A percentile compares a stretch with the other conserved stretches of the same genome.
These are phyloP conservation scores for Geotrichum klebahnii DNA, from an alignment of 1,139 yeast genomes.

Conservation along the genomic window DNA sequence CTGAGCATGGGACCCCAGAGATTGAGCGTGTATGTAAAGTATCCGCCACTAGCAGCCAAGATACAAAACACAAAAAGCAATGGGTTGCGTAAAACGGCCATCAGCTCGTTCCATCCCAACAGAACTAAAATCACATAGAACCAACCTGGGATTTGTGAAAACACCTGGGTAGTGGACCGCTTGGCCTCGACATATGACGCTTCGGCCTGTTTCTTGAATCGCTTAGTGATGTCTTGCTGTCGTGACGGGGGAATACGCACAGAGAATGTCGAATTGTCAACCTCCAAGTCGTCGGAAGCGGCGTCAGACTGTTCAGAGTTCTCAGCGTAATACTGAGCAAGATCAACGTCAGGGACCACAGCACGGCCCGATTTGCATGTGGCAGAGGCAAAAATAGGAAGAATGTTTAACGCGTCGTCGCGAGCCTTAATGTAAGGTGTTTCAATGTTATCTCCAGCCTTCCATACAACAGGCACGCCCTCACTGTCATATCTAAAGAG, in stretches of 20 bases:
- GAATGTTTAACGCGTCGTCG: conserved; percentile 50
- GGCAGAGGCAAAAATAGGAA: conserved; percentile 62
- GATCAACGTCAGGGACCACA: conserved; percentile 54
- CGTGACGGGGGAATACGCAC: conserved; percentile 58
- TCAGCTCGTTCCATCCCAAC: conserved; percentile 93
- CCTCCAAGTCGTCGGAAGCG: conserved; percentile 41
- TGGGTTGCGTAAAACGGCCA: conserved; percentile 84
- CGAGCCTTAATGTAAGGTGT: conserved; percentile 57
- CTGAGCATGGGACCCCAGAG: conserved; percentile 70
- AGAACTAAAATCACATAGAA: conserved; percentile 67
- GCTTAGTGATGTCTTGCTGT: conserved; percentile 52
- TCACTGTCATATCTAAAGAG: conserved; percentile 75
- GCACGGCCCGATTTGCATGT: conserved; percentile 51
- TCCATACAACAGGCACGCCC: conserved; percentile 82
- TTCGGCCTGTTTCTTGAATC: conserved; percentile 74
- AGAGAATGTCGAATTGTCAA: conserved; percentile 48
- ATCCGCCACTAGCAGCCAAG: conserved; percentile 58
- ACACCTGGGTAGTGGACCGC: conserved; percentile 39
- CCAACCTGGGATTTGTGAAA: conserved; percentile 78
- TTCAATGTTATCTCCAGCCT: conserved; percentile 69
- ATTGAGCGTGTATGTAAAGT: conserved; percentile 65
- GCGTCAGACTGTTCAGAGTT: conserved; percentile 37
- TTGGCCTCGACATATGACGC: conserved; percentile 75
- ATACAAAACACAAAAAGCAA: conserved; percentile 55
- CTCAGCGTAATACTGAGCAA: conserved; percentile 38